Evolutionary conservation across 139 green algal species (phyloP), one percentile per base, ranked within the genome.

Genomic region (Chlamydomonas incerta): DNA sequence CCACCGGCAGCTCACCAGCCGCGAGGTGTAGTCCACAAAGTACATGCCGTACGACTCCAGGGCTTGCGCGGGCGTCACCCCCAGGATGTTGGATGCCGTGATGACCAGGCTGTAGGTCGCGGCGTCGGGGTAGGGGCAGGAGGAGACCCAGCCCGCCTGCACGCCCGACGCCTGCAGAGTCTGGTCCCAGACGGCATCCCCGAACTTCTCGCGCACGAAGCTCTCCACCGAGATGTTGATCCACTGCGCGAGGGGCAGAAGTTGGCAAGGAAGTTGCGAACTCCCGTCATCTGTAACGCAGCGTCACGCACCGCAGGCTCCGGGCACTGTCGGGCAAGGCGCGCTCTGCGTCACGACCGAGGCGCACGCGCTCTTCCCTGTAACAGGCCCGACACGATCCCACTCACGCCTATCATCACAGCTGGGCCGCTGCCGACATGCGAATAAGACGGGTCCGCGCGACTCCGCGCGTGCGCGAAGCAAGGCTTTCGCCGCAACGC

Each of bases 1-100:
- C 33, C 1, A 50, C 5, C 8, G 8, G 41, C 41, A 50, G 3
- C 50, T 3, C 18, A 85, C 79, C 66, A 73, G 58, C 57, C 69
- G 63, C 29, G 35, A 80, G 1, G 68, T 41, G 34, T 79, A 89
- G 24, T 71, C 24, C 3, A 90, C 80, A 34, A 93, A 93, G 58
- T 91, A 91, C 13, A 72, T 15, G n/a, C 90, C 90, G 68, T 90
- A 93, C 29, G 90, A 87, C 47, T 93, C 90, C 37, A 93, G 75
- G 0, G 87, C 90, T 13, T 91, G 83, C 18, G 89, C 63, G 1
- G 89, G 80, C 2, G 68, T 81, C 14, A 93, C 87, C 0, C 87
- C 84, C 63, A 93, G 74, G 11, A 90, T 4, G 18, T 33, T 24
- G 0, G 87, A 80, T 41, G 82, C 90, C 18, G 90, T 87, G 26